Evolutionary conservation across 495 filamentous ascomycete genomes (phyloP).

Genomic region (Trichoderma virens): DNA sequence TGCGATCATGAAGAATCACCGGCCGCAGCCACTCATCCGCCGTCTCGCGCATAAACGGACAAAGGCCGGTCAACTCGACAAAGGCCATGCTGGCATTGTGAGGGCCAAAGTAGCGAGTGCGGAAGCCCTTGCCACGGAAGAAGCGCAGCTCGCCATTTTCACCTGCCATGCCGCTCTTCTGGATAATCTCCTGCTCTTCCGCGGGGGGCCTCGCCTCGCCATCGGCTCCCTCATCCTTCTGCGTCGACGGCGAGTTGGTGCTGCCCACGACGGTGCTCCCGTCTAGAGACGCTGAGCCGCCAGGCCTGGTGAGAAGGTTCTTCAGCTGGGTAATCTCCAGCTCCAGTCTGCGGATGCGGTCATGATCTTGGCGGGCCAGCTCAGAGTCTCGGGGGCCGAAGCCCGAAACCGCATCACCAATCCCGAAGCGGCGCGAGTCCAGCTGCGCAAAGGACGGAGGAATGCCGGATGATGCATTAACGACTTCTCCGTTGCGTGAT

Average conservation of each 20-base stretch:
- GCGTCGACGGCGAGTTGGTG: slow-evolving; percentile 20
- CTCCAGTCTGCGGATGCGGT: slow-evolving; percentile 41
- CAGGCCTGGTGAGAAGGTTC: slow-evolving; percentile 29
- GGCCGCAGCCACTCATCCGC: slow-evolving; percentile 36
- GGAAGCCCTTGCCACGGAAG: slow-evolving; percentile 34
- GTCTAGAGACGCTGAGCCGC: slow-evolving; percentile 23
- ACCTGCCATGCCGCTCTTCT: slow-evolving; percentile 28
- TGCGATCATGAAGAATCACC: slow-evolving; percentile 25
- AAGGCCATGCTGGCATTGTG: slow-evolving; percentile 39
- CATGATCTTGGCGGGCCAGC: slow-evolving; percentile 28
- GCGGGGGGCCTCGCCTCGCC: slow-evolving; percentile 15
- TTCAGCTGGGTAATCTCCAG: slow-evolving; percentile 42
- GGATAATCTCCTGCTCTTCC: slow-evolving; percentile 14
- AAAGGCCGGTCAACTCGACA: slow-evolving; percentile 36
- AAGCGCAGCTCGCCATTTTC: slow-evolving; percentile 31
- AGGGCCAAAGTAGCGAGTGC: slow-evolving; percentile 41
- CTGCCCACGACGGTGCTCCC: slow-evolving; percentile 25
- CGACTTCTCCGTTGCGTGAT: slow-evolving; percentile 34
- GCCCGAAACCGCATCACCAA: slow-evolving; percentile 21
- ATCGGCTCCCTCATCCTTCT: slow-evolving; percentile 21
- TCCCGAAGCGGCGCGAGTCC: slow-evolving; percentile 26
- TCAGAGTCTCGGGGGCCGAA: slow-evolving; percentile 13
- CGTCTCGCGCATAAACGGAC: slow-evolving; percentile 39
- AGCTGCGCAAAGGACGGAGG: slow-evolving; percentile 25
- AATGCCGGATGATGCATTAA: slow-evolving; percentile 29